Evolutionary conservation across 176 grass and related monocot species (phyloP), one percentile per base, ranked within the genome.

Genomic region (Oryza longistaminata): DNA sequence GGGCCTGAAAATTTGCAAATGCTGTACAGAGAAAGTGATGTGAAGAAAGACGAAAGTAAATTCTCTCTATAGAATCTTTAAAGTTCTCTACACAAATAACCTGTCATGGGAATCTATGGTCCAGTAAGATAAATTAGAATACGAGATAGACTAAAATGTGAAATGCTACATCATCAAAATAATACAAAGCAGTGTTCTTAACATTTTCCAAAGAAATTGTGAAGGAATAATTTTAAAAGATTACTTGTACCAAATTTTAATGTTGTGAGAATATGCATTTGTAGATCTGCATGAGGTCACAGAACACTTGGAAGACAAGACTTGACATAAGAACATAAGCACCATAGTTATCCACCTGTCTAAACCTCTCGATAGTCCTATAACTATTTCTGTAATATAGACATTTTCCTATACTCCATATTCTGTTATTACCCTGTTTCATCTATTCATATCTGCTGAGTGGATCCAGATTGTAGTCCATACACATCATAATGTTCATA

Each of bases 81-180:
- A 60, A 4, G 39, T 60, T 78, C 22, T 19, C 11, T 10, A 52
- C 48, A 24, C 46, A 66, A 71, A 42, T 66, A 71, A 33, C 45
- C 24, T 24, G 68, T 14, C 1, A 15, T 50, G 50, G 19, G 49
- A 80, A 67, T 72, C 72, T 65, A 80, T 60, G 26, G 1, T 14
- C n/a, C 2, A 14, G 46, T 70, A 78, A 58, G 24, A 70, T 78
- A 70, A 44, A 43, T 77, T 78, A 71, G 37, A 1, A 78, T 62
- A 66, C 31, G 75, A 45, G 11, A 39, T 34, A 70, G 22, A 85
- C 44, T 69, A 37, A 15, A 21, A 45, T 45, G 11, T 34, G 22
- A 22, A 22, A 58, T 68, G 21, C 31, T 24, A 76, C 13, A 52
- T 34, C 49, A 40, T 85, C 6, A 42, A 76, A 25, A 52, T 40